Evolutionary conservation across 768 basidiomycete species (phyloP).

Genomic region (Tricholoma bakamatsutake): DNA sequence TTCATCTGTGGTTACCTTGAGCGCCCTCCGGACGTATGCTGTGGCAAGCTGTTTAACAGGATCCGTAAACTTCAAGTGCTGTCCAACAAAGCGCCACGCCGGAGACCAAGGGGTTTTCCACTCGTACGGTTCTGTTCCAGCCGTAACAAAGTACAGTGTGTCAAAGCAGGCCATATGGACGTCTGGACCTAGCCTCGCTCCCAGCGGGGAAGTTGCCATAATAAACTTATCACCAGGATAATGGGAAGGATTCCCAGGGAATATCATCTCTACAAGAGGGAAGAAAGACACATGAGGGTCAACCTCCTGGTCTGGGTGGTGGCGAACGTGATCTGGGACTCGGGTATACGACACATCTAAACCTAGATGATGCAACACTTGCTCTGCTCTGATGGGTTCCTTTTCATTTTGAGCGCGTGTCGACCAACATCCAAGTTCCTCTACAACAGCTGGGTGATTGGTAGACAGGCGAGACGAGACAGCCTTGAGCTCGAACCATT

Average conservation of each 20-base stretch:
- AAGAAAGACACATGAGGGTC: constrained; percentile 24
- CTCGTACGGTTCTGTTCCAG: constrained; percentile 23
- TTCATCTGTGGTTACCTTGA: constrained; percentile 18
- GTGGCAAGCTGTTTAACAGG: constrained; percentile 23
- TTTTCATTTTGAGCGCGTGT: constrained; percentile 17
- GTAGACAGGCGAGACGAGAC: constrained; percentile 16
- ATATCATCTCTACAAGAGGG: constrained; percentile 25
- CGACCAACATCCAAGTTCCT: constrained; percentile 29
- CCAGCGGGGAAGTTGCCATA: constrained; percentile 19
- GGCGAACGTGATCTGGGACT: constrained; percentile 20
- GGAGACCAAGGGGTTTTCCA: constrained; percentile 34
- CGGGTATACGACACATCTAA: constrained; percentile 32
- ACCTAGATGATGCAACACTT: constrained; percentile 25
- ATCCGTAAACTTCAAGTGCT: constrained; percentile 29
- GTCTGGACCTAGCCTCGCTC: constrained; percentile 22
- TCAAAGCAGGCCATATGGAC: constrained; percentile 29
- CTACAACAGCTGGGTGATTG: constrained; percentile 7
- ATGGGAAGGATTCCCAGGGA: constrained; percentile 17
- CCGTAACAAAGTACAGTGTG: constrained; percentile 26
- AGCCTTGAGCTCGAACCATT: constrained; percentile 45
- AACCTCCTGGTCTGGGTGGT: constrained; percentile 13
- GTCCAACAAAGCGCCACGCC: constrained; percentile 36
- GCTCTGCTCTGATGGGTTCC: constrained; percentile 20
- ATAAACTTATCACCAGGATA: constrained; percentile 16
- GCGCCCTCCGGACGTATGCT: constrained; percentile 27